Evolutionary conservation across 768 basidiomycete genomes (phyloP).

Genomic region (Auricularia sp.): DNA sequence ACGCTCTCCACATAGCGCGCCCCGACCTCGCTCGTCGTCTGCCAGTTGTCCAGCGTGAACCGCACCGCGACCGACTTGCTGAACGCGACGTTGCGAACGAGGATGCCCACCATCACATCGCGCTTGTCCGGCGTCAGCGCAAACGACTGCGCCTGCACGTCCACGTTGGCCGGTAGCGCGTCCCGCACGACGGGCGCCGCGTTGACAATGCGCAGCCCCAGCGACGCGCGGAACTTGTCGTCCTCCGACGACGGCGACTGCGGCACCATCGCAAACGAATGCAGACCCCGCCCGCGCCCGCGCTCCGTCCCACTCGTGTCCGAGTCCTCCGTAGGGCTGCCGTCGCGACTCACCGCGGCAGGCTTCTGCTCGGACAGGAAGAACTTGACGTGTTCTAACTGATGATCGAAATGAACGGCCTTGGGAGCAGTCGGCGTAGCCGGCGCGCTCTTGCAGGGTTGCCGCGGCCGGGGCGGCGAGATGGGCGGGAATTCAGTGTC

Average conservation of each 20-base stretch:
- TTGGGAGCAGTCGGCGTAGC: slow-evolving; percentile 66
- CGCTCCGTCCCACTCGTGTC: slow-evolving; percentile 73
- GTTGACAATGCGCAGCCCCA: not conserved
- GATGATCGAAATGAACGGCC: slow-evolving; percentile 84
- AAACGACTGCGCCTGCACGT: slow-evolving; percentile 1
- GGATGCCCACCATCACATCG: slow-evolving; percentile 29
- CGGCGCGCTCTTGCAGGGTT: slow-evolving; percentile 55
- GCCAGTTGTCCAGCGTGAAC: slow-evolving; percentile 93
- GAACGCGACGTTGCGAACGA: slow-evolving; percentile 79
- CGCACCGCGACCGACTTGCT: slow-evolving; percentile 80
- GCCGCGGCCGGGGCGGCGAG: slow-evolving; percentile 22
- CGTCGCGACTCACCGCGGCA: slow-evolving; percentile 82
- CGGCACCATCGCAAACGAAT: not conserved
- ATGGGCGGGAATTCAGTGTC: slow-evolving; percentile 39
- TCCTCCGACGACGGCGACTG: slow-evolving; percentile 1
- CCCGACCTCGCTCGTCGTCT: slow-evolving; percentile 88
- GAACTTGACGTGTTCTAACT: slow-evolving; percentile 89
- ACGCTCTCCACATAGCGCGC: slow-evolving; percentile 55
- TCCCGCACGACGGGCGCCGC: not conserved
- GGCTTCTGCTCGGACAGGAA: slow-evolving; percentile 95
- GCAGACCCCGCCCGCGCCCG: slow-evolving; percentile 41
- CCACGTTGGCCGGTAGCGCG: not conserved
- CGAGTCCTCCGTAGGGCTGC: slow-evolving; percentile 61
- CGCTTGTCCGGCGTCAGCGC: not conserved
- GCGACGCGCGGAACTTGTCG: slow-evolving; percentile 1